Evolutionary conservation across 83 land plant genomes (phyloP).

Genomic region (Diphasiastrum complanatum): DNA sequence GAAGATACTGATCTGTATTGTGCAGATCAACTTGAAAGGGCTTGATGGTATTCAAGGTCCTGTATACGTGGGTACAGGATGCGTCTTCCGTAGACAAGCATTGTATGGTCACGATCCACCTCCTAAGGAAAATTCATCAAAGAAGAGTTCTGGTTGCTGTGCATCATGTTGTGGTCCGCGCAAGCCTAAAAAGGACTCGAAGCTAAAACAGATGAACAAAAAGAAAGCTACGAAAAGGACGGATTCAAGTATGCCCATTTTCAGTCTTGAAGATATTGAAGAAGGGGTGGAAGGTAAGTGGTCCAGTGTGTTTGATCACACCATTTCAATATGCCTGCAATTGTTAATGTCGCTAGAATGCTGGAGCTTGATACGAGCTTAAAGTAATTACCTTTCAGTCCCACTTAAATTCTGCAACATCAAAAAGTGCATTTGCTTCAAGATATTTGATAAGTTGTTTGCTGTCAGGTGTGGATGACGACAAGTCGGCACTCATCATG

Average conservation of each 20-base stretch:
- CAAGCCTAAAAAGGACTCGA: constrained; percentile 39
- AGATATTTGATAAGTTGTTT: background rate
- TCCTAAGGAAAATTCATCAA: constrained; percentile 47
- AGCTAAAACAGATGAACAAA: constrained; percentile 47
- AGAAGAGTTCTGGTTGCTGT: constrained; percentile 35
- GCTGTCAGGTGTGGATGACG: constrained; percentile 56
- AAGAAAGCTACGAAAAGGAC: constrained; percentile 40
- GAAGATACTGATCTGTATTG: background rate
- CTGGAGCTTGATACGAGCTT: too few species aligned
- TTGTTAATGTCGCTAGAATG: too few species aligned
- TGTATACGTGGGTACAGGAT: constrained; percentile 72
- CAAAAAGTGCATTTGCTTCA: too few species aligned
- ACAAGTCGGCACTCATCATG: constrained; percentile 56
- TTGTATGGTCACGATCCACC: constrained; percentile 79
- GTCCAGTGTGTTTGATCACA: too few species aligned
- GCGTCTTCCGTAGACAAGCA: constrained; percentile 62
- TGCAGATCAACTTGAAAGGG: constrained; percentile 72
- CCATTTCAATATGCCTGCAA: too few species aligned
- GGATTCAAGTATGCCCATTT: constrained; percentile 61
- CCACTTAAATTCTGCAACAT: too few species aligned
- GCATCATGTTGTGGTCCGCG: constrained; percentile 45
- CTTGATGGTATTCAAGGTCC: constrained; percentile 71
- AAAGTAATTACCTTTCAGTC: too few species aligned
- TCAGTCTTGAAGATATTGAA: constrained; percentile 63
- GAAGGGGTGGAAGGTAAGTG: constrained; percentile 59